Percentiles rank a stretch among this genome's conserved stretches.
Evolutionary conservation across 1,139 yeast species (phyloP).

Genomic region (Nematodospora anomalae): DNA sequence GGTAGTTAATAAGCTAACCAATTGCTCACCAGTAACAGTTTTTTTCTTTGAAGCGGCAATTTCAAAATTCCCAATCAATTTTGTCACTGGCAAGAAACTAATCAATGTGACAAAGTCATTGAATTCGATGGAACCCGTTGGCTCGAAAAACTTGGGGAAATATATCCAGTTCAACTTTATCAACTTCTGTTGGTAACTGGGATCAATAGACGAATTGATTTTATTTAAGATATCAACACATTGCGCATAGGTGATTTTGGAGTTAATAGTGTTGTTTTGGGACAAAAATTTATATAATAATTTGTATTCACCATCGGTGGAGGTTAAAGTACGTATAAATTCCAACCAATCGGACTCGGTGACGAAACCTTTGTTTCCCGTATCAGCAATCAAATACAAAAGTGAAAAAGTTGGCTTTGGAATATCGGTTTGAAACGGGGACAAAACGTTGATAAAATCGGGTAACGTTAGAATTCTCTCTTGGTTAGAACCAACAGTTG

Average conservation of each 20-base stretch:
- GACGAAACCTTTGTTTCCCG: constrained; percentile 60
- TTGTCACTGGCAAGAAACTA: constrained; percentile 47
- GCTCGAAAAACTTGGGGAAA: constrained; percentile 44
- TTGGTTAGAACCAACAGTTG: constrained; percentile 26
- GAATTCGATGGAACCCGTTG: constrained; percentile 39
- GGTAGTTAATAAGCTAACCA: constrained; percentile 35
- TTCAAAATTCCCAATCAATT: constrained; percentile 48
- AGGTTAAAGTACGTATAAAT: constrained; percentile 55
- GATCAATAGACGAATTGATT: constrained; percentile 44
- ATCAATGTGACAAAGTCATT: constrained; percentile 44
- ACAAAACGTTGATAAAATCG: constrained; percentile 39
- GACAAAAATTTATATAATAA: constrained; percentile 50
- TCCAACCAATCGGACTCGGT: constrained; percentile 59
- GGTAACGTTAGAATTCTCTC: constrained; percentile 30
- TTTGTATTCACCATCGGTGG: constrained; percentile 59
- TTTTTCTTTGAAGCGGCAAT: constrained; percentile 38
- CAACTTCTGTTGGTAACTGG: constrained; percentile 43
- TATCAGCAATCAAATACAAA: constrained; percentile 66
- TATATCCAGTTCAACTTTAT: constrained; percentile 48
- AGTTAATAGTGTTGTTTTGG: constrained; percentile 26
- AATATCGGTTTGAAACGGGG: constrained; percentile 46
- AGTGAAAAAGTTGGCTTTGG: constrained; percentile 44
- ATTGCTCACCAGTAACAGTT: constrained; percentile 32
- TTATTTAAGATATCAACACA: constrained; percentile 40
- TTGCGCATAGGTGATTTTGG: constrained; percentile 35